Evolutionary conservation across 2,329 filamentous ascomycete species (phyloP), one percentile per base, ranked within the genome.

Genomic region (Aureobasidium sp.): DNA sequence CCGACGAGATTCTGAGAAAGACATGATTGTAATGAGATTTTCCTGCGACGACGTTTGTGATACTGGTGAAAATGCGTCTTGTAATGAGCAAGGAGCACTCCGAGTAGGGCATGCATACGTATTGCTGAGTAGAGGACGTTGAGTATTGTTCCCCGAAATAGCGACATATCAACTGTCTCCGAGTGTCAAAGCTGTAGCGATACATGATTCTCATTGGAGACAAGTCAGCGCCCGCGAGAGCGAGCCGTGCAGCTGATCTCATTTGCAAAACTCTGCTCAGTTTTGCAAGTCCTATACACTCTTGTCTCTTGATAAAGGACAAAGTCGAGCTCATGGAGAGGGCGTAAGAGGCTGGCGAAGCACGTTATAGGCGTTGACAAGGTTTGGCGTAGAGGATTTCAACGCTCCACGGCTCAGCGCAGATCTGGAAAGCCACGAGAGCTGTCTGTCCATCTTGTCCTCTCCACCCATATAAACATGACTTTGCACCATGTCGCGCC

Each of bases 341-440:
- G 15, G 4, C 29, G 41, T 39, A 36, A 3, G 55, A 58, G 41
- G 55, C 55, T 58, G 55, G 41, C 22, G 42, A 58, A 39, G 15
- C 34, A 39, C 55, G 55, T 58, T 58, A n/a, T 48, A 17, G 25
- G 31, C 42, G 55, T 58, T 58, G 20, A 27, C 29, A 17, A 48
- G 14, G 55, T 36, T 58, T 58, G 53, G 25, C 27, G 41, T 20
- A 11, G 2, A 47, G 25, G 53, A 34, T 58, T 7, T 11, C 12
- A 58, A 58, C 55, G 55, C 31, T 58, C 20, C 42, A n/a, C 55
- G 55, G 55, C 55, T 29, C 20, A 29, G 42, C 22, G 42, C 42
- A 36, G 14, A 47, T 12, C 20, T n/a, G 17, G 9, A 36, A 48
- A 58, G 22, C 55, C 22, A 48, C 29, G 48, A 9, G n/a, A 39